Evolutionary conservation across 2,329 filamentous ascomycete genomes (phyloP), one percentile per base, ranked within the genome.

Genomic region (Xylariomycetidae sp.): DNA sequence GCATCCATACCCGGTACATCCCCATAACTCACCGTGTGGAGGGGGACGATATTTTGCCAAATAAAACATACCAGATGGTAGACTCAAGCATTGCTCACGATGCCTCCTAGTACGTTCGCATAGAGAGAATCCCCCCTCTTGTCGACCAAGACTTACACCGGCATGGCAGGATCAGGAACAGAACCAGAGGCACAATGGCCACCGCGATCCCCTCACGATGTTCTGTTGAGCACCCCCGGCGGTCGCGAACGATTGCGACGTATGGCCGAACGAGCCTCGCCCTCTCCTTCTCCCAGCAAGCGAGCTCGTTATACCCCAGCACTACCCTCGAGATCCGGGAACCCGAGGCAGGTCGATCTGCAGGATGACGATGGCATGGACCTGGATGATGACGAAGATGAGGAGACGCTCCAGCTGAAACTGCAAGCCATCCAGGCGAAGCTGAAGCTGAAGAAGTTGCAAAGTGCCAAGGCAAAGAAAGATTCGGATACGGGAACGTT

Each of bases 401-500:
- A 94, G 6, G 89, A 97, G 66, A 94, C 80, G 2, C 64, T 97
- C 20, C 79, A 94, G 53, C 66, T 98, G 42, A 82, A 94, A 56
- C 67, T 97, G 5, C 81, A 89, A 44, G 88, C 86, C 35, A 94
- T 98, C 38, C 82, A 97, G 59, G 88, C 89, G 6, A 82, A 84
- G 40, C 64, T 97, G 33, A 92, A 83, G 59, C 62, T 97, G 44
- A 97, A 96, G 61, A 88, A 83, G 53, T 65, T 97, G 11, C 85
- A 92, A 57, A 82, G 81, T 53, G 61, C 75, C 57, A 77, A 70
- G 53, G 63, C 68, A 37, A 57, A 41, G 36, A 57, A 50, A 41
- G 48, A 41, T 19, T 31, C 38, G 12, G 45, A 42, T 30, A 30
- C 38, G 25, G 42, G 46, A 18, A 28, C 26, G n/a, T 30, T 33